These are phyloP conservation scores for Ceriops tagal DNA, from an alignment of 345 rosid species.

Conservation along the genomic window DNA sequence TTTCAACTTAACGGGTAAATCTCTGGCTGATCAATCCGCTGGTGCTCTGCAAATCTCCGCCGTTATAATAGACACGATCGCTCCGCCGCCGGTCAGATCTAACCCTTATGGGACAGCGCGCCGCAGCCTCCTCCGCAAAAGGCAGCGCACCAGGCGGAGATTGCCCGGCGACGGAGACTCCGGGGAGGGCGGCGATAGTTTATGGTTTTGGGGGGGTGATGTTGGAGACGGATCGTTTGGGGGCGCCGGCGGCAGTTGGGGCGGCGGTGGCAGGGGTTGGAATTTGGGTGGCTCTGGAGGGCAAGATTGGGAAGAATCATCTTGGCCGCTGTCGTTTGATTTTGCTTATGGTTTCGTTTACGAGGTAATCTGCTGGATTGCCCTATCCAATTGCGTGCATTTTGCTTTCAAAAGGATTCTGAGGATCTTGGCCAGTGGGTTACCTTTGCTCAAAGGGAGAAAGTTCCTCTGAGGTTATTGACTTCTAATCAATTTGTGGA, in stretches of 20 bases:
- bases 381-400: constrained; percentile 75
- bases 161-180: constrained; percentile 40
- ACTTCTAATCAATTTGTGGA: constrained; percentile 20
- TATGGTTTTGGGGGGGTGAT: constrained; percentile 38
- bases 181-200: constrained; percentile 44
- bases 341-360: constrained; percentile 73
- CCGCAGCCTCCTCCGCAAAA: constrained; percentile 48
- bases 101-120: constrained; percentile 37
- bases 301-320: constrained; percentile 60
- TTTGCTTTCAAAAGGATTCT: constrained; percentile 74
- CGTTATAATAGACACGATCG: constrained; percentile 39
- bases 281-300: constrained; percentile 53
- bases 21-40: constrained; percentile 25
- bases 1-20: constrained; percentile 3
- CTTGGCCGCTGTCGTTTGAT: constrained; percentile 48
- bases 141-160: constrained; percentile 53
- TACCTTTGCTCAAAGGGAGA: constrained; percentile 50
- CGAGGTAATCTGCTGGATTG: constrained; percentile 94
- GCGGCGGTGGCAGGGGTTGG: constrained; percentile 56
- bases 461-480: constrained; percentile 44
- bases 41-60: constrained; percentile 33
- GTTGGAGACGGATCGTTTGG: constrained; percentile 48
- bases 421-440: constrained; percentile 37
- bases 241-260: constrained; percentile 38
- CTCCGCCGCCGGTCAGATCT: constrained; percentile 53